phyloP scores from a whole-genome alignment of 345 rosid genomes.

The Citrus sinensis region DVS_A1.0 CM039166.1:16109501-16110000 shows the following conservation, averaged over 20 bases:
- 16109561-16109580: slow-evolving; percentile 55
- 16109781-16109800: slow-evolving; percentile 78
- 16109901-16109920: no score
- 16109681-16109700: slow-evolving; percentile 64
- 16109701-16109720: slow-evolving; percentile 72
- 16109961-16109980: not conserved
- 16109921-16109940: no score
- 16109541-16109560: slow-evolving; percentile 70
- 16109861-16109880: not conserved
- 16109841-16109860: slow-evolving; percentile 1
- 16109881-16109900: not conserved
- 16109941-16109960: not conserved
- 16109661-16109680: slow-evolving; percentile 84
- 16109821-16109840: slow-evolving; percentile 19
- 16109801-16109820: slow-evolving; percentile 69
- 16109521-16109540: slow-evolving; percentile 46
- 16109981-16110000: slow-evolving; percentile 11
- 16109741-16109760: slow-evolving; percentile 57
- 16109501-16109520: slow-evolving; percentile 54
- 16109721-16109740: slow-evolving; percentile 55
- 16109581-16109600: slow-evolving; percentile 47
- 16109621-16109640: slow-evolving; percentile 55
- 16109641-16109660: slow-evolving; percentile 49
- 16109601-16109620: slow-evolving; percentile 48
- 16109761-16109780: slow-evolving; percentile 82